Evolutionary conservation across 1,284 basidiomycete species (phyloP), one percentile per base, ranked within the genome.

Genomic region (Austroboletus novae-zelandiae): DNA sequence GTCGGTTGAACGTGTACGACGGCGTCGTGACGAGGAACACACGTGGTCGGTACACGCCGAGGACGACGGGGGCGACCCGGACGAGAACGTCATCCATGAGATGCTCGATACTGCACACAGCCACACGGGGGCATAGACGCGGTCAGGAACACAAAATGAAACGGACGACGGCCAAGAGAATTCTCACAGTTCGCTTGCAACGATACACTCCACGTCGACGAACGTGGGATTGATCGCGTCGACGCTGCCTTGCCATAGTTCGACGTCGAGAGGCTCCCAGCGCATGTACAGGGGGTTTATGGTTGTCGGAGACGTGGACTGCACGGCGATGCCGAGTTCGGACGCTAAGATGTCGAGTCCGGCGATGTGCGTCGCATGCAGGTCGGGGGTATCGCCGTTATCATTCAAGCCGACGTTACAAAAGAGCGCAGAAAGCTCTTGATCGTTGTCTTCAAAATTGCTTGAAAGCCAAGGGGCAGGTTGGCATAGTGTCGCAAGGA

Each of bases 11-110:
- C 27, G 79, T 83, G 69, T 89, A 94, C 14, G 89, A 92, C 0
- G 94, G 94, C 0, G 95, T 98, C 0, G 94, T 96, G 57, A 98
- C 69, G 35, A 98, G 77, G 37, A 96, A 74, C 44, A 89, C 62
- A 34, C 80, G 77, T 1, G 95, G 94, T 47, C 85, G 81, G 64
- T 97, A 98, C 15, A 83, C 76, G 1, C 93, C 93, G 35, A 98
- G 79, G 9, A 96, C 73, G 48, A 88, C 74, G 11, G 90, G 89
- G 4, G 87, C 85, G 61, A 95, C 93, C n/a, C 79, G 75, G 7
- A 78, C 74, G n/a, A 97, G 76, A 10, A 89, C 71, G 14, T 79
- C 67, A 2, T 84, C 79, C 11, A 83, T 77, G 50, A 98, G 74
- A 63, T 98, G 95, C 68, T 98, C 95, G 61, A 98, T 89, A 8